Evolutionary conservation across 495 filamentous ascomycete genomes (phyloP), one percentile per base, ranked within the genome.

Genomic region (Xylaria acuta): DNA sequence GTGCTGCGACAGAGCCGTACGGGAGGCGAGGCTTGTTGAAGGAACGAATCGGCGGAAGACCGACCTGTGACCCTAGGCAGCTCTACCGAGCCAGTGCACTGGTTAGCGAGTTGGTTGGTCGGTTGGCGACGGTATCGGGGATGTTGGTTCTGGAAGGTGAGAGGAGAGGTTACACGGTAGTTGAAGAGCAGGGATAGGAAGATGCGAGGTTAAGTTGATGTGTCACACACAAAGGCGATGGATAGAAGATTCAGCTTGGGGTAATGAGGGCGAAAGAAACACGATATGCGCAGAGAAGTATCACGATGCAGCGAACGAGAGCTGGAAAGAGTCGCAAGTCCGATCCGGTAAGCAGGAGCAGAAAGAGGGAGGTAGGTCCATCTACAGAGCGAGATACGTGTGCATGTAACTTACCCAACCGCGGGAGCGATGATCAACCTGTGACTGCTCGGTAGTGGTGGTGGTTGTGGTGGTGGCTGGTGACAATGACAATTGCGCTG

Each of bases 401-500:
- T 41, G 53, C 53, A 56, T 7, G 14, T 32, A 32, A n/a, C 67
- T 62, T 62, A 70, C 67, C 43, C 45, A 18, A 22, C 20, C 34
- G 5, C 20, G 43, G 12, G 38, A 30, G 25, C n/a, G 38, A 30
- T 8, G 2, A 7, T 60, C 32, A 18, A 49, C 63, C 12, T 20
- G 18, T 43, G 27, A 20, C n/a, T 18, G 22, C 22, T 27, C 9
- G 25, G 22, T 27, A 9, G 22, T 12, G 22, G n/a, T 30, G 4
- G 51, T 18, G 40, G 40, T 27, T 25, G 30, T 5, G 41, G 14
- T 7, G 63, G 41, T 41, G 43, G 18, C n/a, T 40, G 64, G 54
- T 20, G 53, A 54, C 40, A 41, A 36, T 12, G 54, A 62, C 54
- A 69, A 70, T 63, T 63, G 58, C 45, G 43, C 67, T 20, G 41